Base-by-base conservation (phyloP, 257 asterid genomes). In the Solanum phureja region DNA sequence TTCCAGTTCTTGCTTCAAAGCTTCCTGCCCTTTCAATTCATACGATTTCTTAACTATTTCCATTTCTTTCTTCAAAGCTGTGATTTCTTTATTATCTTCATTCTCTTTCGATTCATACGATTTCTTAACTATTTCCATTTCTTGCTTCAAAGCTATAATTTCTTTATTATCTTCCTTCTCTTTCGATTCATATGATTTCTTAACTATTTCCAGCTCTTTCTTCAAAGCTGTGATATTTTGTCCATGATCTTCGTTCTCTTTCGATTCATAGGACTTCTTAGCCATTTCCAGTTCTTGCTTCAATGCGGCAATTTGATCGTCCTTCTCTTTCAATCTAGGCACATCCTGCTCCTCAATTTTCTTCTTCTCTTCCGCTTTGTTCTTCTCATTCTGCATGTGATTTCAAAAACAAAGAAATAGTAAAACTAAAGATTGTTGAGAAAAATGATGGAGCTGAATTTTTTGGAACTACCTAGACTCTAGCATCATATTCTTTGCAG, bases 351-450 rank as follows among this genome's bases (percentile, higher is more conserved):
- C 94, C 77, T 90, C 87, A 1, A 19, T 77, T 87, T 82, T 88
- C 87, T 37, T 88, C 46, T 86, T 83, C 81, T 83, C 90, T n/a
- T 87, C 73, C 3, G 29, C 42, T 23, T 52, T 85, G 37, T 52
- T 69, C 84, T 89, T 87, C 84, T 94, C 93, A 85, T 60, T 91
- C 98, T 95, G 92, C 83, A 58, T 27, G 31, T 81, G 74, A 34
- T 85, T 83, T 66, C 9, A 21, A 29, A 44, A 66, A 42, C 18
- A 44, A 18, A 68, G 31, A 10, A 64, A 27, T 27, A 68, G 35
- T 42, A 42, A 14, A 60, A 16, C 21, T 19, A 84, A 35, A 38
- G 37, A 68, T 11, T 79, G 24, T 44, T 24, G 38, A 79, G 33
- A 79, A 42, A 21, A 24, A 44, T 27, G 64, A 44, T 14, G n/a